Percentiles rank a stretch among this genome's conserved stretches.
Conservation (phyloP, 495 filamentous ascomycete species). For the Clavariopsis aquatica region DNA sequence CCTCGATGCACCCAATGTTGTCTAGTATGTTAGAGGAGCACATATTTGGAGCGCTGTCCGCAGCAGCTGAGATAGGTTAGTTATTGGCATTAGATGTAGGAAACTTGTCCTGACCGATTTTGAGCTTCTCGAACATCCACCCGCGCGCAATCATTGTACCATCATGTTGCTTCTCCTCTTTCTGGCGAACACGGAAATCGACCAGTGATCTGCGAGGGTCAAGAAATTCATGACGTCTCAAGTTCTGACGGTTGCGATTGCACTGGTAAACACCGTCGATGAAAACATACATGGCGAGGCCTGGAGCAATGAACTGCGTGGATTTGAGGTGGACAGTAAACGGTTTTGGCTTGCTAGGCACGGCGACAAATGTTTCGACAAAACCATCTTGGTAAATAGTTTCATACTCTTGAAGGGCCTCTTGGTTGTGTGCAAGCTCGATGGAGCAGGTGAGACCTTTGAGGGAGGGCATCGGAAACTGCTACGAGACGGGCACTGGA, state of each 20-base stretch:
- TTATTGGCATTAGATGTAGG: not conserved
- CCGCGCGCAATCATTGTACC: constrained; percentile 48
- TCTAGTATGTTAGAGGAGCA: constrained; percentile 40
- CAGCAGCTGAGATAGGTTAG: constrained; percentile 10
- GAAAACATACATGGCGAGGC: constrained; percentile 53
- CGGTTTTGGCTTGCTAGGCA: constrained; percentile 41
- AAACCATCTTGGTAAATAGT: constrained; percentile 50
- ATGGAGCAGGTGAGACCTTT: constrained; percentile 50
- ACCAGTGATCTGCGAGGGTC: constrained; percentile 36
- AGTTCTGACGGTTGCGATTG: constrained; percentile 50
- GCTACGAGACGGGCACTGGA: not conserved
- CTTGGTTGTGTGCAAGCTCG: constrained; percentile 43
- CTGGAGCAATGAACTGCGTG: constrained; percentile 49
- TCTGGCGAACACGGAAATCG: constrained; percentile 50
- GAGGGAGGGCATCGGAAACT: constrained; percentile 49
- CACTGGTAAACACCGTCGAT: constrained; percentile 55
- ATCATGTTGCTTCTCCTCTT: constrained; percentile 46
- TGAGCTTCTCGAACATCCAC: constrained; percentile 50
- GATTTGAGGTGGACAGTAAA: constrained; percentile 51
- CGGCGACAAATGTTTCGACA: constrained; percentile 51
- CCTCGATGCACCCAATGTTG: constrained; percentile 53
- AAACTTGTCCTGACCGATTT: constrained; percentile 42
- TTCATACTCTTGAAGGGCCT: constrained; percentile 48
- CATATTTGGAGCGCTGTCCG: constrained; percentile 37
- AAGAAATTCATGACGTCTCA: constrained; percentile 34